Conservation (phyloP, 768 basidiomycete genomes). For the Trametes cubensis region DNA sequence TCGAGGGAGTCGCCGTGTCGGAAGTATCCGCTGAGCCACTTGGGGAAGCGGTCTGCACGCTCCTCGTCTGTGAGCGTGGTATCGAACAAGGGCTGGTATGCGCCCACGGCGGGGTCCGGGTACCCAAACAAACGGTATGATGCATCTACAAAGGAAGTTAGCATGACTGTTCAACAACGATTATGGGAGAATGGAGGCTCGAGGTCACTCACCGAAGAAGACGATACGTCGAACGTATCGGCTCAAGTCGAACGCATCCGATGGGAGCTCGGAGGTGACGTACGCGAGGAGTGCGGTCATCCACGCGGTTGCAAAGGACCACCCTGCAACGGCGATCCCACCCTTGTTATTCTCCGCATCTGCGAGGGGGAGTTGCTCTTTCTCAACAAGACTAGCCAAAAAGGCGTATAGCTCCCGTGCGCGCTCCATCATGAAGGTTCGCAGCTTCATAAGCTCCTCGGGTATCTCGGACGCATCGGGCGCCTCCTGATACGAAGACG, state of each 20-base stretch:
- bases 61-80: conserved; percentile 1
- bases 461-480: conserved; percentile 13
- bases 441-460: conserved; percentile 20
- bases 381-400: conserved; percentile 37
- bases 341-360: conserved; percentile 2
- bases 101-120: background rate
- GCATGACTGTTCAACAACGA: too few species aligned
- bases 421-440: conserved; percentile 31
- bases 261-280: background rate
- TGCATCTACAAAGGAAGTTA: background rate
- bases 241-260: conserved; percentile 1
- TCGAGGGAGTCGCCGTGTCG: conserved; percentile 4
- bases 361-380: conserved; percentile 32
- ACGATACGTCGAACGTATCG: conserved; percentile 16
- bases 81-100: conserved; percentile 17
- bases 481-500: background rate
- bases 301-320: conserved; percentile 20
- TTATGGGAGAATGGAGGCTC: too few species aligned
- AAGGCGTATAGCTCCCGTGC: conserved; percentile 41
- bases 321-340: conserved; percentile 22
- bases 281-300: conserved; percentile 16
- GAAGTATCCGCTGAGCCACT: conserved; percentile 21
- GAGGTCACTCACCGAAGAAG: conserved; percentile 9
- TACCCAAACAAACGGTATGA: background rate
- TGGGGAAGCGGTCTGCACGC: background rate